A percentile compares a stretch with the other conserved stretches of the same genome.
These are phyloP conservation scores for Phytopythium ostracodes DNA, from an alignment of 352 stramenopile genomes.

Conservation along the genomic window DNA sequence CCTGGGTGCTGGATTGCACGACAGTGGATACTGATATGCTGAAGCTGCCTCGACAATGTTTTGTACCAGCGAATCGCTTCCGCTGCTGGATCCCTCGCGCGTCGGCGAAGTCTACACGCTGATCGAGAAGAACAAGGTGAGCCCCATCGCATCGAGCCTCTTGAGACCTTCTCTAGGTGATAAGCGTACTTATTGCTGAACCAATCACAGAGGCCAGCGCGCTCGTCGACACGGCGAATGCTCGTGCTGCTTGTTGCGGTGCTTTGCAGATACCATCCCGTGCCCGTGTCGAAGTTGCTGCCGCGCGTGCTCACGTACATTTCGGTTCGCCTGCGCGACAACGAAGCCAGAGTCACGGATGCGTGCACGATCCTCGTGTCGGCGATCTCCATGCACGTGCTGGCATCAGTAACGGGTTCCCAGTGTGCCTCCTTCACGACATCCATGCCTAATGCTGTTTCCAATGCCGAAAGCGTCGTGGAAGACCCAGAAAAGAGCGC, in stretches of 20 bases:
- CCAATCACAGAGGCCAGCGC: slow-evolving; percentile 25
- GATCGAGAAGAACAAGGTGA: slow-evolving; percentile 66
- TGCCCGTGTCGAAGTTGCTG: slow-evolving; percentile 26
- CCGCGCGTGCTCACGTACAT: slow-evolving; percentile 40
- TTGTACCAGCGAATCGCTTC: slow-evolving; percentile 35
- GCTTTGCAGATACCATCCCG: slow-evolving; percentile 46
- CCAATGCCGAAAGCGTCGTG: not conserved
- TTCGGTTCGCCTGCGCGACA: slow-evolving; percentile 49
- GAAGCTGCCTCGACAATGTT: no score
- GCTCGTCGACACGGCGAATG: slow-evolving; percentile 53
- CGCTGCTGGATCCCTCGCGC: slow-evolving; percentile 25
- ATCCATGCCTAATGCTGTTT: slow-evolving; percentile 1
- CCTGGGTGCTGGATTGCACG: not conserved
- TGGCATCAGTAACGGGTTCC: slow-evolving; percentile 14
- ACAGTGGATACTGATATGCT: no score
- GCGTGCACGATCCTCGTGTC: slow-evolving; percentile 53
- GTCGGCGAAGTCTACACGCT: slow-evolving; percentile 35
- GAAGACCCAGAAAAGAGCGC: not conserved
- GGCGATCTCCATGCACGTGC: slow-evolving; percentile 39
- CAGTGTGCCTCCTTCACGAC: not conserved
- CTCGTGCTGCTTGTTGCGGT: slow-evolving; percentile 53
- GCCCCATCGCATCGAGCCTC: not conserved
- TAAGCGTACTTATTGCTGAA: not conserved
- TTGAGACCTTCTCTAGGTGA: not conserved
- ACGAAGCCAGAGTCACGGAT: slow-evolving; percentile 46